These are phyloP conservation scores for Candida mattraensis DNA, from an alignment of 805 yeast species.

Conservation along the genomic window DNA sequence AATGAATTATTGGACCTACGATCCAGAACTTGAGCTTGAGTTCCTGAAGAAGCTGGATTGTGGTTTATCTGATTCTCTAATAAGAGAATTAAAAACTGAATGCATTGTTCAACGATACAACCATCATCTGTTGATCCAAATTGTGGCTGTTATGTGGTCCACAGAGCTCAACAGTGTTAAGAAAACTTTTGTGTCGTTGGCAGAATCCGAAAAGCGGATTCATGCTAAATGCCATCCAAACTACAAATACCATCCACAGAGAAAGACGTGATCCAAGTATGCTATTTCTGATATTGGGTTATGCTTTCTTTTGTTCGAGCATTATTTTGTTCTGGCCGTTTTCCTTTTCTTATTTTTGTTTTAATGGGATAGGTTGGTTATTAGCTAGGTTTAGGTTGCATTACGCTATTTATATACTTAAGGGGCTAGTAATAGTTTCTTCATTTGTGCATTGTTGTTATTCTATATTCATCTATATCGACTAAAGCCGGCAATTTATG, in stretches of 20 bases:
- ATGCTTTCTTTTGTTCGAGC: background rate
- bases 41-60: slow-evolving; percentile 16
- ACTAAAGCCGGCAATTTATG: background rate
- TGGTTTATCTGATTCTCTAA: slow-evolving; percentile 8
- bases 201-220: slow-evolving; percentile 40
- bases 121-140: slow-evolving; percentile 42
- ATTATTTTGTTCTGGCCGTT: background rate
- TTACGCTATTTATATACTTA: background rate
- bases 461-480: slow-evolving; percentile 3
- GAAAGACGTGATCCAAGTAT: slow-evolving; percentile 15
- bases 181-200: slow-evolving; percentile 38
- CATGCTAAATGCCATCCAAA: slow-evolving; percentile 43
- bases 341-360: background rate
- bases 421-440: background rate
- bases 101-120: slow-evolving; percentile 34
- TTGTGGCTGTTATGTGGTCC: slow-evolving; percentile 46
- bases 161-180: slow-evolving; percentile 40
- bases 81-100: slow-evolving; percentile 10
- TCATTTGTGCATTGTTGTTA: background rate
- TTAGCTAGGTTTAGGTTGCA: background rate
- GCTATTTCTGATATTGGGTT: background rate
- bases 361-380: background rate
- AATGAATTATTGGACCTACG: slow-evolving; percentile 19
- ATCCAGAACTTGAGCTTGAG: slow-evolving; percentile 15
- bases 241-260: slow-evolving; percentile 45